Evolutionary conservation across 768 basidiomycete genomes (phyloP), one percentile per base, ranked within the genome.

Genomic region (Piloderma croceum): DNA sequence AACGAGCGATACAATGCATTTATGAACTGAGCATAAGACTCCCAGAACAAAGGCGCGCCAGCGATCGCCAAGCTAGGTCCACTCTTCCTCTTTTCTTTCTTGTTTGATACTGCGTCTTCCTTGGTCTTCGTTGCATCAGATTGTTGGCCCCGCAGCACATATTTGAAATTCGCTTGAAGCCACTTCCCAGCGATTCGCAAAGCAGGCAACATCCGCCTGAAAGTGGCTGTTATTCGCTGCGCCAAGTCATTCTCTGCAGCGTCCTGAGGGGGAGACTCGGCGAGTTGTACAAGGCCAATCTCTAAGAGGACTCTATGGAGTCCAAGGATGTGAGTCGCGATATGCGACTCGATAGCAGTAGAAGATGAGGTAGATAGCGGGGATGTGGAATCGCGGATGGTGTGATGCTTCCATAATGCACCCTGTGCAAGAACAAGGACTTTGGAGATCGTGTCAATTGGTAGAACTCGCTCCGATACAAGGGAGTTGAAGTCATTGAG

Each of bases 121-220:
- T 47, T 37, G 23, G 37, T 20, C 31, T 62, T 20, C 54, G 53
- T 42, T 54, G 53, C 41, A 55, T 46, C 43, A 59, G 68, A 40
- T 51, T 64, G 63, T 43, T 56, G 62, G 52, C 68, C 69, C 34
- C 77, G 74, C 27, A 64, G 51, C 18, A 90, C 55, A 48, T 88
- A 87, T 44, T 76, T 77, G 49, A 78, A 61, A 56, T 97, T 90
- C 4, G 78, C 78, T 22, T 74, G 68, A 10, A 97, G 58, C 96
- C 96, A 99, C 57, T 91, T 93, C 53, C 81, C 82, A 4, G 83
- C 79, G 41, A 97, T 81, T 15, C 94, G 79, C 24, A 98, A 65
- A 5, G 89, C 83, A 4, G 92, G 92, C 5, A 98, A 67, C 5
- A 85, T 83, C 21, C 96, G 75, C 35, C 94, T 73, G 45, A 97